Conservation (phyloP, 257 asterid genomes). For the Mentha longifolia region DNA sequence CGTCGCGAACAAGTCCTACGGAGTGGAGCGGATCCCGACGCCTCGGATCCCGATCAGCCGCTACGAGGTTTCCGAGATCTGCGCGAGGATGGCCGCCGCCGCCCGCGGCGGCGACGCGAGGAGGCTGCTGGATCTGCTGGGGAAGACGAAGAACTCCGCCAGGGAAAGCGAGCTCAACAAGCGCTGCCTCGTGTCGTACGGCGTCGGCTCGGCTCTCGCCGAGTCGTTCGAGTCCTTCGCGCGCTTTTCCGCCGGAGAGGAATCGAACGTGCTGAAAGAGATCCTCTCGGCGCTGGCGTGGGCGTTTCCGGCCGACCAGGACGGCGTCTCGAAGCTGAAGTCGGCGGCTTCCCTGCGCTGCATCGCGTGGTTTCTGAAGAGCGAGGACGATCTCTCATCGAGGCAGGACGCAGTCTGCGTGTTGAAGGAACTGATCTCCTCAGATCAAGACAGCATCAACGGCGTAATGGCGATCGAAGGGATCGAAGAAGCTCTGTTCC, state of each 20-base stretch:
- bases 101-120: constrained; percentile 35
- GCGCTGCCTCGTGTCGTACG: constrained; percentile 54
- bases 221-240: constrained; percentile 57
- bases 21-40: constrained; percentile 80
- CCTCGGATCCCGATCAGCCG: constrained; percentile 63
- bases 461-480: constrained; percentile 46
- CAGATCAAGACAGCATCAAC: constrained; percentile 33
- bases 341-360: constrained; percentile 51
- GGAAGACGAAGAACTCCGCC: constrained; percentile 48
- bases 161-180: constrained; percentile 76
- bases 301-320: constrained; percentile 54
- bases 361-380: constrained; percentile 56
- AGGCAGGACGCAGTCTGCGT: constrained; percentile 54
- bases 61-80: constrained; percentile 47
- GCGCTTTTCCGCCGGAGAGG: constrained; percentile 13
- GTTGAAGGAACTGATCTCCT: constrained; percentile 48
- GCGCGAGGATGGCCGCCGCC: constrained; percentile 44
- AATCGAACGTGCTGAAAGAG: constrained; percentile 38
- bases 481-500: constrained; percentile 48
- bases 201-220: constrained; percentile 51
- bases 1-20: constrained; percentile 64
- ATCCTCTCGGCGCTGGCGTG: constrained; percentile 61
- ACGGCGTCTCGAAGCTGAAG: constrained; percentile 53
- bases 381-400: constrained; percentile 55
- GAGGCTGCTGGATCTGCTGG: constrained; percentile 50